Evolutionary conservation across 2,329 filamentous ascomycete genomes (phyloP).

Genomic region (Curvularia lunata): DNA sequence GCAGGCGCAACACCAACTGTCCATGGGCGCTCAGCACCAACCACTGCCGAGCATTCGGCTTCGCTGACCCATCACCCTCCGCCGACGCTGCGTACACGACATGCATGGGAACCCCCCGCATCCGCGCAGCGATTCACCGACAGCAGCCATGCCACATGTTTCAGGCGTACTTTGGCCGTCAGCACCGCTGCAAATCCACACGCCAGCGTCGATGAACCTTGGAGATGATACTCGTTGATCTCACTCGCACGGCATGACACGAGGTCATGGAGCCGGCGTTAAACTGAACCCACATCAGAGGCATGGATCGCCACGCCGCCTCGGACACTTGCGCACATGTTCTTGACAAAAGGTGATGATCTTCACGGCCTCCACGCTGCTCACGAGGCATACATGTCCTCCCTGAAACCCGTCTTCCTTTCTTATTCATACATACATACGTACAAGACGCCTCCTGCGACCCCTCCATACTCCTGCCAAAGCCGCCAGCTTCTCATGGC

Average conservation of each 20-base stretch:
- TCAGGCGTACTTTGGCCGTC: not conserved
- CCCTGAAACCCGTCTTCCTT: constrained; percentile 16
- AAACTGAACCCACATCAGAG: constrained; percentile 19
- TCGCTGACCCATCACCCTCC: not conserved
- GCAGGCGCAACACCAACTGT: constrained; percentile 8
- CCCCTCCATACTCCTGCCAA: constrained; percentile 11
- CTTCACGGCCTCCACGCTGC: constrained; percentile 17
- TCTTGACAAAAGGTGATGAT: constrained; percentile 32
- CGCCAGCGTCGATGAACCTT: not conserved
- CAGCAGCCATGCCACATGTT: not conserved
- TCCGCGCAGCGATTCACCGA: not conserved
- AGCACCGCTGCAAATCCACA: not conserved
- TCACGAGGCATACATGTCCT: constrained; percentile 13
- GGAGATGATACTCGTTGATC: constrained; percentile 2
- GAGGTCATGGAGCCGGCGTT: constrained; percentile 11
- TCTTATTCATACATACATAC: constrained; percentile 8
- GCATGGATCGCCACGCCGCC: constrained; percentile 34
- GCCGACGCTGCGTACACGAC: not conserved
- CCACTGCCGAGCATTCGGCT: constrained; percentile 7
- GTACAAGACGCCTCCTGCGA: constrained; percentile 4
- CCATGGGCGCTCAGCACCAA: not conserved
- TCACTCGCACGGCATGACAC: constrained; percentile 15
- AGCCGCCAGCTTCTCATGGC: constrained; percentile 23
- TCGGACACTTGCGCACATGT: constrained; percentile 23
- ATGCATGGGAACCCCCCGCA: not conserved